A percentile compares a stretch with the other conserved stretches of the same genome.
phyloP scores from a whole-genome alignment of 2,329 filamentous ascomycete species.

The Ilyonectria robusta region DNA sequence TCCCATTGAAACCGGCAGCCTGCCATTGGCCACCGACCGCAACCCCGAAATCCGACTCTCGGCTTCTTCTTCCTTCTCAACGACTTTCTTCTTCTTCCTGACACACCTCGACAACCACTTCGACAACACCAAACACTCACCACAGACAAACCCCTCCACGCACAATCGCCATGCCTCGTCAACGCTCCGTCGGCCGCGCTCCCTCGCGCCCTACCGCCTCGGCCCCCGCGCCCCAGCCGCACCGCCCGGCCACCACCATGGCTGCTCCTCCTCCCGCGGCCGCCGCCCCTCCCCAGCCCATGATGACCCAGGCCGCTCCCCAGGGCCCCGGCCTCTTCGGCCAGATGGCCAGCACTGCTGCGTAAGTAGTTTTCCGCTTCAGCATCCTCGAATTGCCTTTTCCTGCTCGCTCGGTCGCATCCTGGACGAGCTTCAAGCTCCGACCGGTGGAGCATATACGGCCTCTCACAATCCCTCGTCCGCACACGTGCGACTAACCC shows the following conservation, averaged over 20 bases:
- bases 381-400: not conserved
- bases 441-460: constrained; percentile 21
- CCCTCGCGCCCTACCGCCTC: constrained; percentile 77
- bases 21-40: constrained; percentile 47
- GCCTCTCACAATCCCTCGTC: constrained; percentile 20
- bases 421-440: not conserved
- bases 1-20: constrained; percentile 42
- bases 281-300: constrained; percentile 47
- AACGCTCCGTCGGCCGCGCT: constrained; percentile 77
- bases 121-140: constrained; percentile 20
- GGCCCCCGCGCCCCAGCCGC: constrained; percentile 72
- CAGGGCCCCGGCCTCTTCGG: constrained; percentile 90
- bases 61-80: constrained; percentile 35
- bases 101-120: not conserved
- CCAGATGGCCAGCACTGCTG: constrained; percentile 97
- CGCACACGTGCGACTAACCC: constrained; percentile 39
- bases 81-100: constrained; percentile 21
- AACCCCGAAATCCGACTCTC: constrained; percentile 42
- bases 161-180: constrained; percentile 77
- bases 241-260: constrained; percentile 79
- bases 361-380: constrained; percentile 74
- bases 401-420: not conserved
- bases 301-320: constrained; percentile 49
- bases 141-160: constrained; percentile 16
- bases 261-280: constrained; percentile 68